phyloP scores from a whole-genome alignment of 371 early-diverging fungal species.

The Lichtheimia corymbifera region DNA sequence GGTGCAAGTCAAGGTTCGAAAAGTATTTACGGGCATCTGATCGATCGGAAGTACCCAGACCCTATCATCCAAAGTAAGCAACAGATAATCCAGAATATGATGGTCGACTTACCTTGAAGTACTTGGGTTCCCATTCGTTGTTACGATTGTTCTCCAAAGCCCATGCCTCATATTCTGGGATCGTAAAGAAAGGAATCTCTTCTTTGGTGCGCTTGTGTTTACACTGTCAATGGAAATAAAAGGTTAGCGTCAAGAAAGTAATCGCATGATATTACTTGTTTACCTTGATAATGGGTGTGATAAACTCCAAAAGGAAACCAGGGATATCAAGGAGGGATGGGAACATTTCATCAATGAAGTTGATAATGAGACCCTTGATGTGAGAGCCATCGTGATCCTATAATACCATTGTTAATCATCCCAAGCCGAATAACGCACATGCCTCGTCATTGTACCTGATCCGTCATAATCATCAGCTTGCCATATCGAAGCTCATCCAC shows the following conservation, averaged over 20 bases:
- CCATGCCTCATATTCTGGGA: conserved; percentile 98
- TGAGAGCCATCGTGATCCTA: conserved; percentile 99
- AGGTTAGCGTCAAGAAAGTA: too few species aligned
- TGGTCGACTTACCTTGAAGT: conserved; percentile 82
- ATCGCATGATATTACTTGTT: conserved; percentile 13
- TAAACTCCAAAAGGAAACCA: conserved; percentile 98
- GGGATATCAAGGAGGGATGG: conserved; percentile 94
- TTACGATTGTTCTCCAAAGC: conserved; percentile 64
- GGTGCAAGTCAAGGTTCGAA: conserved; percentile 76
- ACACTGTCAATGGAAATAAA: conserved; percentile 20
- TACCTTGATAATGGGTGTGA: conserved; percentile 98
- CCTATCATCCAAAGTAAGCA: conserved; percentile 45
- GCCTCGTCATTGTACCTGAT: conserved; percentile 72
- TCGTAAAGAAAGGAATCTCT: conserved; percentile 87
- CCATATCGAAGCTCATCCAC: conserved; percentile 93
- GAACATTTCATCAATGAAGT: conserved; percentile 98
- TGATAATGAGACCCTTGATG: conserved; percentile 99
- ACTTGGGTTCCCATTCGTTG: conserved; percentile 88
- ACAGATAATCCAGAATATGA: not conserved
- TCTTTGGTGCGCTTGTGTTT: conserved; percentile 64
- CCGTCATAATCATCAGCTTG: conserved; percentile 99
- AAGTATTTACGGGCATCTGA: conserved; percentile 98
- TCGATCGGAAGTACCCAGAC: conserved; percentile 95
- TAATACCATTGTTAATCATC: too few species aligned
- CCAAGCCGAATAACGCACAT: too few species aligned